Evolutionary conservation across 2,329 filamentous ascomycete genomes (phyloP).

Genomic region (Botrytis cinerea): DNA sequence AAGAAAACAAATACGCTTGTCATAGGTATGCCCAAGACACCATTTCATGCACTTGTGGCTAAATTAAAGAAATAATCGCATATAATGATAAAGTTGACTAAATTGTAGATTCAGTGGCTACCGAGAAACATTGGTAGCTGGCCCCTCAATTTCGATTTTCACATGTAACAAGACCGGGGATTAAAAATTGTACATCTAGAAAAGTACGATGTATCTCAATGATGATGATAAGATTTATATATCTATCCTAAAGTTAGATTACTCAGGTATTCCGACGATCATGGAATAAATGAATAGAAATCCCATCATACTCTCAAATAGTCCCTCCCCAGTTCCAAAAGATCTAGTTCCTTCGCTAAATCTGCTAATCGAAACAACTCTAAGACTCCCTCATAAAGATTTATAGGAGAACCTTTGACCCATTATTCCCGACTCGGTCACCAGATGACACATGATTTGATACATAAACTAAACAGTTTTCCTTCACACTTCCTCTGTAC

Average conservation of each 20-base stretch:
- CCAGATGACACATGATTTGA: neutral
- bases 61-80: neutral
- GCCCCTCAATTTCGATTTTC: neutral
- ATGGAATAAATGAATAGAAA: neutral
- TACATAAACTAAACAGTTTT: neutral
- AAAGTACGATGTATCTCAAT: neutral
- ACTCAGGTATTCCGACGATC: no score
- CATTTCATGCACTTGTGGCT: neutral
- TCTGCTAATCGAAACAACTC: neutral
- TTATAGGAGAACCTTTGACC: accelerated
- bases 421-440: neutral
- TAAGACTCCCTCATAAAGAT: neutral
- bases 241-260: neutral
- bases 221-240: neutral
- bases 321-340: neutral
- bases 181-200: neutral
- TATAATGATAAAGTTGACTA: neutral
- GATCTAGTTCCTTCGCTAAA: neutral
- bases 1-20: neutral
- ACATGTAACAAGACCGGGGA: neutral
- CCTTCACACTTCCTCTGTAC: accelerated
- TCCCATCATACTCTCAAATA: no score
- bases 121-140: neutral
- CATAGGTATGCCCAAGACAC: neutral
- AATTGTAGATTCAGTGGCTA: neutral